Evolutionary conservation across 192 early-diverging fungal species (phyloP).

Genomic region (Kappamyces sp.): DNA sequence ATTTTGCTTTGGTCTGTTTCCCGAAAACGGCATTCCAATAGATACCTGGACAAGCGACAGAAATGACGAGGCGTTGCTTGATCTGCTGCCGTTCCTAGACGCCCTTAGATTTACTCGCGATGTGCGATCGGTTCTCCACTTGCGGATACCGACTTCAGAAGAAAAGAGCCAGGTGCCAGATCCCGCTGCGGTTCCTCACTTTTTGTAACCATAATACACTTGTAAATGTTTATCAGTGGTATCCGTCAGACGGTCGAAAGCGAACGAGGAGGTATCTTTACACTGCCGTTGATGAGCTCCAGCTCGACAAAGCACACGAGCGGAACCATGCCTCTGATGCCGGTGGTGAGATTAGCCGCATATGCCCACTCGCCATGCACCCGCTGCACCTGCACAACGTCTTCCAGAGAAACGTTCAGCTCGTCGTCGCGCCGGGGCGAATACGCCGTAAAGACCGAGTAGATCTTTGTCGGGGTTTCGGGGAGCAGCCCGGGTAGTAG

Average conservation of each 20-base stretch:
- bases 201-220: not conserved
- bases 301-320: slow-evolving; percentile 14
- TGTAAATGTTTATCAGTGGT: not conserved
- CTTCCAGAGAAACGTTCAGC: not conserved
- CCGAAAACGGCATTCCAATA: slow-evolving; percentile 86
- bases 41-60: slow-evolving; percentile 76
- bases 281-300: no score
- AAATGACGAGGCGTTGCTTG: slow-evolving; percentile 74
- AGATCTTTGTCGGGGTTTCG: slow-evolving; percentile 8
- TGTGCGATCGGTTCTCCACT: slow-evolving; percentile 67
- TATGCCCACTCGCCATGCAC: slow-evolving; percentile 8
- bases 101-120: slow-evolving; percentile 80
- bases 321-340: slow-evolving; percentile 1
- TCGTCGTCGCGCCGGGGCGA: slow-evolving; percentile 5
- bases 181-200: not conserved
- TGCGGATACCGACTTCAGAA: slow-evolving; percentile 26
- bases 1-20: slow-evolving; percentile 8
- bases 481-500: no score
- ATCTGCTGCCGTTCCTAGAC: slow-evolving; percentile 82
- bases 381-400: slow-evolving; percentile 8
- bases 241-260: no score
- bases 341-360: slow-evolving; percentile 5
- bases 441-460: slow-evolving; percentile 5
- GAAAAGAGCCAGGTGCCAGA: not conserved
- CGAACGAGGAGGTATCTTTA: no score